Evolutionary conservation across 345 rosid genomes (phyloP).

Genomic region (Melaleuca quinquenervia): DNA sequence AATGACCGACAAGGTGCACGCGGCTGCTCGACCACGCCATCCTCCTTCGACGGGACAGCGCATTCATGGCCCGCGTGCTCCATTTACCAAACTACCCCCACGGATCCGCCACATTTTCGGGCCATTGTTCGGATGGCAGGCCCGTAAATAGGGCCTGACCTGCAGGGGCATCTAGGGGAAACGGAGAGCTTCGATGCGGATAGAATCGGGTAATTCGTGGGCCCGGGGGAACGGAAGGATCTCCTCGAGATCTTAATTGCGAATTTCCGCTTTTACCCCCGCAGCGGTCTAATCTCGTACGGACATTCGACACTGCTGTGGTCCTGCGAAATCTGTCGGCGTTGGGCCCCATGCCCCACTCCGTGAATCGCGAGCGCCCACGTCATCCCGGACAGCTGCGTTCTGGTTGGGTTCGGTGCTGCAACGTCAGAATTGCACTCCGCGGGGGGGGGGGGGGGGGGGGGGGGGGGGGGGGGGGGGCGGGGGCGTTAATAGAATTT

Average conservation of each 20-base stretch:
- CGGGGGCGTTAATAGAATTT: background rate
- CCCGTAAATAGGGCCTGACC: background rate
- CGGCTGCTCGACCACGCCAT: conserved; percentile 6
- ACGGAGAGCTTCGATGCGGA: background rate
- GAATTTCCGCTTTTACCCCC: background rate
- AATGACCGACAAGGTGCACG: conserved; percentile 2
- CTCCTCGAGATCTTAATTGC: background rate
- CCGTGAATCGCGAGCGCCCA: background rate
- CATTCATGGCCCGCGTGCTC: background rate
- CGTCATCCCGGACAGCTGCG: background rate
- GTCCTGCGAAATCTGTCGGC: background rate
- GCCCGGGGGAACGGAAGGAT: background rate
- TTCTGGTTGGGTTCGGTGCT: background rate
- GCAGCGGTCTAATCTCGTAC: background rate
- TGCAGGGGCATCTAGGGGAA: background rate
- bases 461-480: background rate
- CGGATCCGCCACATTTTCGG: background rate
- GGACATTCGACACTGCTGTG: background rate
- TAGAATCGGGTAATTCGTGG: background rate
- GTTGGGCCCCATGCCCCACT: background rate
- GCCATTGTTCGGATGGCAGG: background rate
- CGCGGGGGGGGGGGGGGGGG: background rate
- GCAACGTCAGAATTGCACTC: background rate
- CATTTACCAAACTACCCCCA: background rate
- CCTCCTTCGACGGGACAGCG: background rate